Conservation (phyloP, 2,329 filamentous ascomycete genomes). For the Botrytis deweyae region DNA sequence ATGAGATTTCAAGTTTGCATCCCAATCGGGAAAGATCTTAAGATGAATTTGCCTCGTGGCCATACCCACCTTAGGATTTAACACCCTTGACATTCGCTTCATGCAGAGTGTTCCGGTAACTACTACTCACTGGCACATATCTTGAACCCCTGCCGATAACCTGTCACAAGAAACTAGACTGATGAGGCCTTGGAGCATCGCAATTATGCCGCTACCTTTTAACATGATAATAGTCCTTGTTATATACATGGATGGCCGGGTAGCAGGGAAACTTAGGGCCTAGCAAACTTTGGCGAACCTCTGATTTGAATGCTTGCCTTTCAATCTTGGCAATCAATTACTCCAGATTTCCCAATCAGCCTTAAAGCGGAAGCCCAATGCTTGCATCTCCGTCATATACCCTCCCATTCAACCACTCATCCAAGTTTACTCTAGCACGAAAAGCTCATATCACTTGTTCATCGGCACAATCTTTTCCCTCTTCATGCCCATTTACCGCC, state of each 20-base stretch:
- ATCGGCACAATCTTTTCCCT: constrained; percentile 32
- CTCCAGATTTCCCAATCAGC: constrained; percentile 41
- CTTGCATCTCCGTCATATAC: constrained; percentile 36
- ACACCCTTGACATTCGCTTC: constrained; percentile 12
- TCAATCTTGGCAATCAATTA: constrained; percentile 32
- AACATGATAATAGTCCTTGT: constrained; percentile 19
- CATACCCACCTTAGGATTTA: constrained; percentile 19
- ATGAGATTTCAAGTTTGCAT: constrained; percentile 14
- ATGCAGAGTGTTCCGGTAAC: constrained; percentile 15
- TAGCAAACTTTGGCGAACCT: constrained; percentile 30
- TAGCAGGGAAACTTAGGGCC: constrained; percentile 33
- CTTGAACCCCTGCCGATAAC: constrained; percentile 6
- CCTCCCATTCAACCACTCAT: constrained; percentile 30
- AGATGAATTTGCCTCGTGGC: constrained; percentile 20
- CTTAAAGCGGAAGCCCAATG: constrained; percentile 39
- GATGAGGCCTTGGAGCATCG: background rate
- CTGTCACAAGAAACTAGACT: constrained; percentile 4
- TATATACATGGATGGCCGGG: constrained; percentile 31
- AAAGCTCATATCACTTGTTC: constrained; percentile 27
- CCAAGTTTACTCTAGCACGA: constrained; percentile 26
- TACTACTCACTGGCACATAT: constrained; percentile 8
- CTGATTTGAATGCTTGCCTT: constrained; percentile 30
- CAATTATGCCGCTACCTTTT: background rate
- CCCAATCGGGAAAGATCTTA: constrained; percentile 20
- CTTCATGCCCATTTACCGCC: constrained; percentile 28